These are phyloP conservation scores for Vaccinium darrowii DNA, from an alignment of 148 eudicot genomes.

Conservation along the genomic window DNA sequence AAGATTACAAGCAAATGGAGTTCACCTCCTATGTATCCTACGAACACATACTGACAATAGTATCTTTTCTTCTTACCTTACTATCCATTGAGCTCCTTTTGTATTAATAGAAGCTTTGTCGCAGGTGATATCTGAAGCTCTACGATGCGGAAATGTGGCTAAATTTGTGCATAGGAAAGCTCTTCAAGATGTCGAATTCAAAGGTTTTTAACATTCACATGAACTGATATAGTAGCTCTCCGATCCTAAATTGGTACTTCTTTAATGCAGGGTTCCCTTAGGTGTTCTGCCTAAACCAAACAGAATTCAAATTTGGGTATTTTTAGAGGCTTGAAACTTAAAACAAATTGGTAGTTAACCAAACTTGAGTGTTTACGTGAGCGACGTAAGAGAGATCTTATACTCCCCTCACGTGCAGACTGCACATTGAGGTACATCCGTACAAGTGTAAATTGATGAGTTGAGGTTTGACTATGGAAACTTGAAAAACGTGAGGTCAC, in stretches of 20 bases:
- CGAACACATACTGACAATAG: too few species aligned
- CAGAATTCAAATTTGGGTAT: background rate
- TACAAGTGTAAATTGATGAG: background rate
- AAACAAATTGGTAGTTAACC: background rate
- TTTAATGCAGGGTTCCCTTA: background rate
- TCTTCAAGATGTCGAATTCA: slow-evolving; percentile 44
- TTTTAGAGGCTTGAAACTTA: background rate
- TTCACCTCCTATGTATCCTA: slow-evolving; percentile 46
- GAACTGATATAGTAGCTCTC: background rate
- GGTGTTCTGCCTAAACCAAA: too few species aligned
- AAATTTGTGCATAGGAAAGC: slow-evolving; percentile 59
- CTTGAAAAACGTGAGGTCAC: background rate
- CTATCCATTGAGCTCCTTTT: background rate
- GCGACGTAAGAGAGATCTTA: background rate
- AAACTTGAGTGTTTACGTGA: background rate
- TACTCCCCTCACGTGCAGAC: background rate
- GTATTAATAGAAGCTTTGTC: background rate
- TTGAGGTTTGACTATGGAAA: background rate
- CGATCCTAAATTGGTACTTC: too few species aligned
- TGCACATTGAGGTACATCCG: background rate
- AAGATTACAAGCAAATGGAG: slow-evolving; percentile 54
- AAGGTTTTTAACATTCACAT: slow-evolving; percentile 27
- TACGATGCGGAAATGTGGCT: slow-evolving; percentile 57
- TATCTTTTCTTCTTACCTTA: background rate
- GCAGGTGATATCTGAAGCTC: slow-evolving; percentile 50